Evolutionary conservation across 1,284 basidiomycete species (phyloP), one percentile per base, ranked within the genome.

Genomic region (Cryptococcus sp.): DNA sequence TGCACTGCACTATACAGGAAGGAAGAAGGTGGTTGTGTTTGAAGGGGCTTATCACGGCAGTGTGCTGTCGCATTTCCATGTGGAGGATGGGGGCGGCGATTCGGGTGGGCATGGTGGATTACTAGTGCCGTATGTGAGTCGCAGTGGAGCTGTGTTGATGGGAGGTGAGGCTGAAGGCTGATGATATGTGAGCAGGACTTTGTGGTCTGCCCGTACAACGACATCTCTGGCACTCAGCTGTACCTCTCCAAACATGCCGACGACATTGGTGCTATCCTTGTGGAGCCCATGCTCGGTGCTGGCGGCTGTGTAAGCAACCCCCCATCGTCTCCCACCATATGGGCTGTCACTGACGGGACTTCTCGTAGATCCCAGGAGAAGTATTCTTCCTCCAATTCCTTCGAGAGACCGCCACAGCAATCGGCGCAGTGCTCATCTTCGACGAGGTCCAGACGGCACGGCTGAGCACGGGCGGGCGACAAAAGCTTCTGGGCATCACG

Each of bases 251-350:
- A 50, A 1, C 20, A 56, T 28, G 50, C 38, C 16, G 38, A 75
- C 1, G 76, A 77, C 24, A 76, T 79, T 1, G 80, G 78, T 15
- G 79, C 75, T 20, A 79, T 81, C 49, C 76, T 82, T 44, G 71
- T 81, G 3, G 80, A 82, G 68, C 80, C 80, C 6, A 78, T 82
- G 51, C 71, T 80, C 62, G 80, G 79, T 37, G 79, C 80, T 46
- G 65, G 63, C 6, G 63, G 63, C n/a, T 64, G 62, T 50, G 62
- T 66, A 35, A 53, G 61, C 56, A 23, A 9, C 1, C 15, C 8
- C 4, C n/a, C n/a, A n/a, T n/a, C 21, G 9, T 20, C 33, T 33
- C 18, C 16, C 28, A 3, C 4, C 9, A 28, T 15, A 20, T 4
- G 2, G 39, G 4, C 4, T 42, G 4, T 42, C 4, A 42, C 40